Evolutionary conservation across 2,329 filamentous ascomycete species (phyloP), one percentile per base, ranked within the genome.

Genomic region (Plenodomus lindquistii): DNA sequence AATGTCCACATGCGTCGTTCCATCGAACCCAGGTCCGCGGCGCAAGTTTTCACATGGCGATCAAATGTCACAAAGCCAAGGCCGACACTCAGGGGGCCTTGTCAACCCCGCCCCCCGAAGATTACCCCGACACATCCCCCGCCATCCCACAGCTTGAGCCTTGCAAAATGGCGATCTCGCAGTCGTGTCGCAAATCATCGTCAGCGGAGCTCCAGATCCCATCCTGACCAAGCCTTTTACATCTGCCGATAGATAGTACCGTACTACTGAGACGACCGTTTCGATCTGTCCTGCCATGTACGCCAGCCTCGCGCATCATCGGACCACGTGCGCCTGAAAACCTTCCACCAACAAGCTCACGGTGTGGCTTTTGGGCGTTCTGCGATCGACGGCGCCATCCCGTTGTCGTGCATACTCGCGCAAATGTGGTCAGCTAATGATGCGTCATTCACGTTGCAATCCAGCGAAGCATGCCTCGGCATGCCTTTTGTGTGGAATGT

Each of bases 391-490:
- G 40, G 40, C 40, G 40, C 40, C 40, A 42, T 24, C 40, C 40
- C 21, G 21, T 27, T 20, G 11, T 11, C 17, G 16, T 42, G 40
- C 31, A 36, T 42, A 18, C 27, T 19, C 19, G 16, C 3, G 27
- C n/a, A 17, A 19, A 19, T 42, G 40, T 18, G 20, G 40, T 35
- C 27, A 22, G 22, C 40, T 31, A 20, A 42, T 27, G 31, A 11
- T 24, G 27, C 31, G 27, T 31, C 27, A 31, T 15, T 15, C 17
- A 18, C 16, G 35, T 37, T 37, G 35, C 16, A 37, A 17, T 9
- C 4, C 10, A 4, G 18, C 10, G 13, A 4, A 41, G 20, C 37
- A 34, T 46, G 37, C 48, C 48, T 51, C 48, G 48, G 48, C 48
- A 47, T 36, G 34, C n/a, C 36, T 44, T 37, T 20, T 16, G 29